Evolutionary conservation across 805 yeast species (phyloP), one percentile per base, ranked within the genome.

Genomic region (Kurtzmaniella fragi): DNA sequence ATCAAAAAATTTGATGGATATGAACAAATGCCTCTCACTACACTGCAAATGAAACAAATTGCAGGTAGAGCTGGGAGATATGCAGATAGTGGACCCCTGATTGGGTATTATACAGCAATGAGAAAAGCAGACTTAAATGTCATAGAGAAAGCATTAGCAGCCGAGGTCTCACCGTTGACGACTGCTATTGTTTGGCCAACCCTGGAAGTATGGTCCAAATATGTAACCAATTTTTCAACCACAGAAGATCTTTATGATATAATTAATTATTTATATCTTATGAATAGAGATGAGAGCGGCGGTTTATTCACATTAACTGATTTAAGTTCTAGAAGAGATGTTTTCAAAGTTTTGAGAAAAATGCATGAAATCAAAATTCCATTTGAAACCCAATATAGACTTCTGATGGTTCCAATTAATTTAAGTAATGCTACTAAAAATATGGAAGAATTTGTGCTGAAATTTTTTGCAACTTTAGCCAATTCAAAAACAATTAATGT

Each of bases 11-110:
- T 75, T 49, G 77, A 88, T 54, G 97, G 97, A 5, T 54, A 51
- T 11, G 61, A 57, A 12, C 61, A 68, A 42, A 60, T 59, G 7
- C 56, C 56, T 1, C 57, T 93, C 25, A 67, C 84, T 0, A 61
- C 73, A 3, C 83, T 96, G 0, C 80, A 81, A 40, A 73, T 83
- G 23, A 90, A 89, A 57, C 99, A 93, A 57, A 91, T 93, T 44
- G 97, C 93, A 3, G 99, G 99, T 1, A 71, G 99, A 45, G 99
- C 99, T 0, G 99, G 99, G 1, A 64, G 99, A 44, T 93, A 66
- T 50, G 74, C 52, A 34, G 53, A 49, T 25, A 47, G 48, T 9
- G 69, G 67, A 5, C 59, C 62, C 36, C 62, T 55, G 62, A 70
- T 62, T 38, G 75, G 75, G 2, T 57, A 68, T 47, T 80, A 84